Conservation (phyloP, 129 eudicot species). For the Solidago caesia region DNA sequence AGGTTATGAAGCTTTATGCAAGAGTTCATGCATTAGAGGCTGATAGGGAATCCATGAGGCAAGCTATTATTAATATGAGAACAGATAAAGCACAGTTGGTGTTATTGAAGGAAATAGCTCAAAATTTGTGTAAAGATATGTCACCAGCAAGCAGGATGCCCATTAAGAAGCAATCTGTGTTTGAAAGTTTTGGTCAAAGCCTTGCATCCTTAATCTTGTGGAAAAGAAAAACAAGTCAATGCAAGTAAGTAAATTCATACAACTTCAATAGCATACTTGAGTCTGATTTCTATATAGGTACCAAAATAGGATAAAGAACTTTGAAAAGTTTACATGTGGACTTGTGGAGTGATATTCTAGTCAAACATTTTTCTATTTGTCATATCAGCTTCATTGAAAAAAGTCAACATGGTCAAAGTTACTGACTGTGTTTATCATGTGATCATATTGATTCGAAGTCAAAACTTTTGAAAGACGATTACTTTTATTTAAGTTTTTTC, state of each 20-base stretch:
- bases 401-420: neutral
- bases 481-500: neutral
- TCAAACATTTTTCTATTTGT: neutral
- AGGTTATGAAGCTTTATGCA: slow-evolving; percentile 62
- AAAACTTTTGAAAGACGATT: neutral
- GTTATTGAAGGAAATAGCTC: slow-evolving; percentile 75
- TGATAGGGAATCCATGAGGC: slow-evolving; percentile 90
- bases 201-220: slow-evolving; percentile 55
- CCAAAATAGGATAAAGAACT: no score
- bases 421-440: neutral
- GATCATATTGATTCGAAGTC: neutral
- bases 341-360: neutral
- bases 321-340: neutral
- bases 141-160: slow-evolving; percentile 43
- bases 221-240: slow-evolving; percentile 58
- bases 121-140: slow-evolving; percentile 66
- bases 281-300: no score
- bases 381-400: neutral
- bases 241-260: slow-evolving; percentile 50
- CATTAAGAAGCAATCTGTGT: slow-evolving; percentile 38
- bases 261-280: neutral
- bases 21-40: slow-evolving; percentile 95
- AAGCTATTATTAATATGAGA: slow-evolving; percentile 69
- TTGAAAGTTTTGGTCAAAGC: slow-evolving; percentile 44
- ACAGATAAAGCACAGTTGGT: slow-evolving; percentile 88